Conservation (phyloP, 2,329 filamentous ascomycete species). For the Colletotrichum lindemuthianum region DNA sequence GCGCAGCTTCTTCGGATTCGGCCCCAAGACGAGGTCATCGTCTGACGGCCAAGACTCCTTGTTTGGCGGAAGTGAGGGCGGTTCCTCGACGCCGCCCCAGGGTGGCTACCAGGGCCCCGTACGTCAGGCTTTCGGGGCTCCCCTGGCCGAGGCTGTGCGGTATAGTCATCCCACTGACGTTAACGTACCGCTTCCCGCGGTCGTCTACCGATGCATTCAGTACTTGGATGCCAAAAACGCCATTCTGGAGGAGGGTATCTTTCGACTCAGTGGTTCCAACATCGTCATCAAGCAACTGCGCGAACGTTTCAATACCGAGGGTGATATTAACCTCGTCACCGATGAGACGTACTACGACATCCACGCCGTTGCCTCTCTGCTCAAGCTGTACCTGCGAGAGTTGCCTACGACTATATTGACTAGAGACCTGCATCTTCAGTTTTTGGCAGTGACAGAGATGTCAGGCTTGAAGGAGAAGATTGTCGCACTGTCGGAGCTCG, state of each 20-base stretch:
- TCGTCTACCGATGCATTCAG: conserved; percentile 95
- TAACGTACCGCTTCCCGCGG: conserved; percentile 82
- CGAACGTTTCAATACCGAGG: conserved; percentile 92
- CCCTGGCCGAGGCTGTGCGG: conserved; percentile 86
- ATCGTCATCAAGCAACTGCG: conserved; percentile 90
- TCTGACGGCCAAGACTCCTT: conserved; percentile 68
- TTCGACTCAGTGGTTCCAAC: conserved; percentile 96
- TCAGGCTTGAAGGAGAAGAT: conserved; percentile 81
- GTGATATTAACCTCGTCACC: conserved; percentile 86
- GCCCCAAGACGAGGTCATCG: conserved; percentile 67
- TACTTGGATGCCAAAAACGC: conserved; percentile 88
- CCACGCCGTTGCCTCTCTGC: conserved; percentile 90
- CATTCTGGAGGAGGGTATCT: conserved; percentile 90
- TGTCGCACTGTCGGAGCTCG: conserved; percentile 77
- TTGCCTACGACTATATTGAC: conserved; percentile 92
- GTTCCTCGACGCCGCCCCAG: conserved; percentile 54
- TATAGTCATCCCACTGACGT: conserved; percentile 79
- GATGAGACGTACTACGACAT: conserved; percentile 93
- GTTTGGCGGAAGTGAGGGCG: conserved; percentile 60
- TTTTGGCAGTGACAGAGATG: conserved; percentile 85
- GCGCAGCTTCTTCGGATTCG: conserved; percentile 78
- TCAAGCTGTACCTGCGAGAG: conserved; percentile 95
- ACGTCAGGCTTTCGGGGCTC: conserved; percentile 84
- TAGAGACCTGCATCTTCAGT: conserved; percentile 88
- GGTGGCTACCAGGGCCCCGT: conserved; percentile 62